phyloP scores from a whole-genome alignment of 148 eudicot species.

The Diospyros lotus region DNA sequence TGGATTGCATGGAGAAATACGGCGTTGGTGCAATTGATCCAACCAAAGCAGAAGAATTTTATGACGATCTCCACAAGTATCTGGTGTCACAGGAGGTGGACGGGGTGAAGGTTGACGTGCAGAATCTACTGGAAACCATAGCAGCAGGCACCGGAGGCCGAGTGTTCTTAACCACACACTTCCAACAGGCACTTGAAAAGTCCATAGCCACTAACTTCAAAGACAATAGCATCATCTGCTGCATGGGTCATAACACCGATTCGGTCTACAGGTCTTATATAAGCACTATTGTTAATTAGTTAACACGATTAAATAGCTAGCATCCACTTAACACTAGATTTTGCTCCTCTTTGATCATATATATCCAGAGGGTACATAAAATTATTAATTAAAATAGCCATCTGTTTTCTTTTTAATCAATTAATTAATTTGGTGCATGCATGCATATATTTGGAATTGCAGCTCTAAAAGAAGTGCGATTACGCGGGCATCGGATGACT shows the following conservation, averaged over 20 bases:
- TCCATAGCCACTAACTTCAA: slow-evolving; percentile 32
- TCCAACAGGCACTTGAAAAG: slow-evolving; percentile 36
- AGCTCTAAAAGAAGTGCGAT: slow-evolving; percentile 41
- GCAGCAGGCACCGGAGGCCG: slow-evolving; percentile 37
- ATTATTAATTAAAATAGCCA: too few relatives aligned
- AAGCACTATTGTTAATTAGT: too few relatives aligned
- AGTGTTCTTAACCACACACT: slow-evolving; percentile 34
- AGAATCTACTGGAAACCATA: slow-evolving; percentile 35
- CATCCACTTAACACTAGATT: too few relatives aligned
- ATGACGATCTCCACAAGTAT: slow-evolving; percentile 37
- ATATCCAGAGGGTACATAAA: too few relatives aligned
- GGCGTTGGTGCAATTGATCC: slow-evolving; percentile 40
- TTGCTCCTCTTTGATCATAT: too few relatives aligned
- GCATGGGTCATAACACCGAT: slow-evolving; percentile 43
- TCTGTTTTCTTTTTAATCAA: too few relatives aligned
- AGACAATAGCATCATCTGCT: slow-evolving; percentile 46
- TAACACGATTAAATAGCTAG: too few relatives aligned
- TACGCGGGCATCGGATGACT: slow-evolving; percentile 46
- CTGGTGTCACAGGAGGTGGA: slow-evolving; percentile 33
- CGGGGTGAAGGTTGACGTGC: slow-evolving; percentile 47
- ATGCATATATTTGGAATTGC: slow-evolving; percentile 14
- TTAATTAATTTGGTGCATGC: neutral
- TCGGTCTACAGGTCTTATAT: slow-evolving; percentile 29
- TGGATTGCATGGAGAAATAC: slow-evolving; percentile 35
- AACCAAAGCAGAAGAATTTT: slow-evolving; percentile 29